These are phyloP conservation scores for Torulaspora franciscae DNA, from an alignment of 805 yeast species.

Conservation along the genomic window DNA sequence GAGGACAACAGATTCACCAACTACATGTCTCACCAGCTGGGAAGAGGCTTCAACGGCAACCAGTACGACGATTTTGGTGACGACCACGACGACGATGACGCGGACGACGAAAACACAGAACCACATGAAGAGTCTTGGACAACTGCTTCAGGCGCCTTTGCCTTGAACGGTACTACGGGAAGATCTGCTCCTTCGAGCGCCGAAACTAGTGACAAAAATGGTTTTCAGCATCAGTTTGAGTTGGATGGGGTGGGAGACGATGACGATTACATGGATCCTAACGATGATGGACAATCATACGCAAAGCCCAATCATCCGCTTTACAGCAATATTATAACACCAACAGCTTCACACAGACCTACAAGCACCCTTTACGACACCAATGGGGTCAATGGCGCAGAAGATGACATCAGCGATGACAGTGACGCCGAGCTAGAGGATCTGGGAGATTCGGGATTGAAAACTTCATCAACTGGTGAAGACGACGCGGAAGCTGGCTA, in stretches of 20 bases:
- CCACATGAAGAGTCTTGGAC: conserved; percentile 14
- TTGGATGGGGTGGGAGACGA: conserved; percentile 43
- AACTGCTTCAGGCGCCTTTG: conserved; percentile 15
- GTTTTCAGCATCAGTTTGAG: conserved; percentile 45
- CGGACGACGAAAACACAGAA: conserved; percentile 25
- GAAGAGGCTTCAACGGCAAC: conserved; percentile 20
- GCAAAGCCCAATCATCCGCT: conserved; percentile 57
- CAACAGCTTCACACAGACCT: conserved; percentile 17
- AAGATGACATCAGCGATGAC: conserved; percentile 20
- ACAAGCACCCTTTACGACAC: conserved; percentile 20
- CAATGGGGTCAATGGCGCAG: conserved; percentile 16
- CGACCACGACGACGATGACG: conserved; percentile 30
- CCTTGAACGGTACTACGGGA: conserved; percentile 13
- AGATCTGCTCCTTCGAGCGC: conserved; percentile 17
- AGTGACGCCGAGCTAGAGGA: conserved; percentile 20
- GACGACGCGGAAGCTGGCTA: conserved; percentile 35
- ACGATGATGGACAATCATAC: conserved; percentile 75
- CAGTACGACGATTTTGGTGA: conserved; percentile 24
- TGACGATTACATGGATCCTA: conserved; percentile 73
- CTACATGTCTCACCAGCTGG: conserved; percentile 31
- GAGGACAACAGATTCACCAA: conserved; percentile 25
- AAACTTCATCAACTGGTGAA: conserved; percentile 20
- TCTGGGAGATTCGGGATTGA: conserved; percentile 19
- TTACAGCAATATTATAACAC: conserved; percentile 39
- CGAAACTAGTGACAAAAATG: conserved; percentile 22